Conservation (phyloP, 1,284 basidiomycete genomes). For the Uromyces viciae-fabae region DNA sequence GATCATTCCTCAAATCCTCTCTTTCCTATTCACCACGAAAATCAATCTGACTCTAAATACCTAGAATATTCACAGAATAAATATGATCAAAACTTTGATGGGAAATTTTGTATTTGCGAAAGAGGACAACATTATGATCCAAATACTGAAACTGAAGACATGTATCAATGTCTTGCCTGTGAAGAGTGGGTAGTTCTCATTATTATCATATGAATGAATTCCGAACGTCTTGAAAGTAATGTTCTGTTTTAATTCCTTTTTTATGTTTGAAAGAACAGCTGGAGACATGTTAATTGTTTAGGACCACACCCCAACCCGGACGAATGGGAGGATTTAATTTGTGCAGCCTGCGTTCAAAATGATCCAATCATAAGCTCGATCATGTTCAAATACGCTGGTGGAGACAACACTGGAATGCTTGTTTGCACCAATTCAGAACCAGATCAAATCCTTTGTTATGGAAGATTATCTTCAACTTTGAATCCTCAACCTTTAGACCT, state of each 20-base stretch:
- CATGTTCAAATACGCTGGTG: conserved; percentile 28
- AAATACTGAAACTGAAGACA: conserved; percentile 41
- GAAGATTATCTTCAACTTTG: neutral
- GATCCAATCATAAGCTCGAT: conserved; percentile 17
- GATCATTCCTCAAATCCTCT: neutral
- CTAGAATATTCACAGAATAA: conserved; percentile 11
- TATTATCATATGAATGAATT: too few relatives aligned
- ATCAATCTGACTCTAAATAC: neutral
- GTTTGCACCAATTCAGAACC: conserved; percentile 2
- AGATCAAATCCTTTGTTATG: conserved; percentile 11
- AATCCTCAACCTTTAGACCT: neutral
- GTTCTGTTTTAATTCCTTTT: too few relatives aligned
- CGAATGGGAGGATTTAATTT: conserved; percentile 39
- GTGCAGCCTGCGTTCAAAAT: conserved; percentile 26
- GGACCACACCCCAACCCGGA: conserved; percentile 36
- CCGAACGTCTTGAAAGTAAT: too few relatives aligned
- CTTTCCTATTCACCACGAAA: neutral
- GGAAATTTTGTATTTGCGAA: conserved; percentile 42
- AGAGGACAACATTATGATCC: conserved; percentile 36
- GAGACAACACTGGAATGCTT: conserved; percentile 19
- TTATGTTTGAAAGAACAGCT: neutral
- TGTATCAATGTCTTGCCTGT: conserved; percentile 45
- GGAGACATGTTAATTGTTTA: conserved; percentile 34
- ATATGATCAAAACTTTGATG: conserved; percentile 43
- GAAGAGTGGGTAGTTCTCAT: conserved; percentile 39